A percentile compares a stretch with the other conserved stretches of the same genome.
Evolutionary conservation across 2,329 filamentous ascomycete genomes (phyloP).

Genomic region (Penicillium vulpinum): DNA sequence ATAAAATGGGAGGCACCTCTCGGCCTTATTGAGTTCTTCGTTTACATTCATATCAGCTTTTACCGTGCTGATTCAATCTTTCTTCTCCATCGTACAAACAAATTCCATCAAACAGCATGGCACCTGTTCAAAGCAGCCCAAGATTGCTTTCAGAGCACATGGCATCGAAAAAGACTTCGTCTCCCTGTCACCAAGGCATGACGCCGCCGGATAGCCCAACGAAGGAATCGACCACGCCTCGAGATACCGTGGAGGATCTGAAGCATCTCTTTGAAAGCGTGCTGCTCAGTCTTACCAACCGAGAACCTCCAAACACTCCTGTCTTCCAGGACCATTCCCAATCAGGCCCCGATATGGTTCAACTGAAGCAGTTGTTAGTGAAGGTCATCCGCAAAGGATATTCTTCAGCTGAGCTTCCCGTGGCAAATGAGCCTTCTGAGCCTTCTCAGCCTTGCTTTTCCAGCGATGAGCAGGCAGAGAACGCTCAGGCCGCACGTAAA

Average conservation of each 20-base stretch:
- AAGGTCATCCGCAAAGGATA: background rate
- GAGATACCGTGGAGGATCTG: slow-evolving; percentile 2
- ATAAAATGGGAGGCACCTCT: background rate
- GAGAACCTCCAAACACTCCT: too few species aligned
- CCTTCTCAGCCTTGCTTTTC: background rate
- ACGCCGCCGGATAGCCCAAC: slow-evolving; percentile 9
- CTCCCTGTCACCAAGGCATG: background rate
- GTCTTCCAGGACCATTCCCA: slow-evolving; percentile 9
- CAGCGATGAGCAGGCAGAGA: slow-evolving; percentile 1
- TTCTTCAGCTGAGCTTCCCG: background rate
- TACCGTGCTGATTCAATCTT: background rate
- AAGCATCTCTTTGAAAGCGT: slow-evolving; percentile 10
- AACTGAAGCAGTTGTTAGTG: slow-evolving; percentile 9
- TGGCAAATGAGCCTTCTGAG: slow-evolving; percentile 4
- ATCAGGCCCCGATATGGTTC: slow-evolving; percentile 7
- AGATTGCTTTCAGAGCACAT: background rate
- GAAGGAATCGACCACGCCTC: background rate
- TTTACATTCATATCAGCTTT: background rate
- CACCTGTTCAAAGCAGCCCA: background rate
- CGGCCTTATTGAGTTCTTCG: background rate
- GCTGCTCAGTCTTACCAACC: slow-evolving; percentile 4
- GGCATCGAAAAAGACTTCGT: background rate
- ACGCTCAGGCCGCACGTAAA: too few species aligned
- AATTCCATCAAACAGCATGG: slow-evolving; percentile 1
- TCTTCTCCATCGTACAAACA: background rate